phyloP scores from a whole-genome alignment of 169 alveolate genomes.

The Babesia ovata region DNA sequence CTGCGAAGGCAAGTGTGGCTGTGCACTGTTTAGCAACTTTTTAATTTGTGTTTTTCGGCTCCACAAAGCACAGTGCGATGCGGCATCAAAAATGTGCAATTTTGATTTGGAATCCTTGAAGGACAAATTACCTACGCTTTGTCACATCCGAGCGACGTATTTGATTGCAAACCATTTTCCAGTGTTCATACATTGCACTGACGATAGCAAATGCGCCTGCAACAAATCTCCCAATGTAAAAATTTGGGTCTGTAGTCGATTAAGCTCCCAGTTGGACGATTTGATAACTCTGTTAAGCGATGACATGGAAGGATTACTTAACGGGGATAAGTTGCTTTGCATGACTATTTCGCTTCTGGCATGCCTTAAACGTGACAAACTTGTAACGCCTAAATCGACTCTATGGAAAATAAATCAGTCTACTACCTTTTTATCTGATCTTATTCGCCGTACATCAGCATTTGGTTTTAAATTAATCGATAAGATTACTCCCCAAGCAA shows the following conservation, averaged over 20 bases:
- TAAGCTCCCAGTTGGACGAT: not conserved
- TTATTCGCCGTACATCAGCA: not conserved
- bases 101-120: not conserved
- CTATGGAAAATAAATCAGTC: not conserved
- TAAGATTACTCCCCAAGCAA: not conserved
- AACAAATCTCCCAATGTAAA: not conserved
- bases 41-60: not conserved
- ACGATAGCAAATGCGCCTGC: not conserved
- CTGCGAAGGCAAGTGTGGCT: not conserved
- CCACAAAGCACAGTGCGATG: slow-evolving; percentile 14
- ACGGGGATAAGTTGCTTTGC: slow-evolving; percentile 8
- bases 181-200: not conserved
- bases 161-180: not conserved
- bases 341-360: not conserved
- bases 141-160: slow-evolving; percentile 7
- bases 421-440: not conserved
- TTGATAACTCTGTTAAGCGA: not conserved
- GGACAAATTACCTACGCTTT: slow-evolving; percentile 4
- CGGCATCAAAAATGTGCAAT: not conserved
- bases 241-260: not conserved
- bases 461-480: not conserved
- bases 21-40: not conserved
- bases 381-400: not conserved
- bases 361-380: too few species aligned
- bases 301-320: not conserved